A percentile compares a stretch with the other conserved stretches of the same genome.
Evolutionary conservation across 108 stramenopile genomes (phyloP).

Genomic region (Craspedostauros australis): DNA sequence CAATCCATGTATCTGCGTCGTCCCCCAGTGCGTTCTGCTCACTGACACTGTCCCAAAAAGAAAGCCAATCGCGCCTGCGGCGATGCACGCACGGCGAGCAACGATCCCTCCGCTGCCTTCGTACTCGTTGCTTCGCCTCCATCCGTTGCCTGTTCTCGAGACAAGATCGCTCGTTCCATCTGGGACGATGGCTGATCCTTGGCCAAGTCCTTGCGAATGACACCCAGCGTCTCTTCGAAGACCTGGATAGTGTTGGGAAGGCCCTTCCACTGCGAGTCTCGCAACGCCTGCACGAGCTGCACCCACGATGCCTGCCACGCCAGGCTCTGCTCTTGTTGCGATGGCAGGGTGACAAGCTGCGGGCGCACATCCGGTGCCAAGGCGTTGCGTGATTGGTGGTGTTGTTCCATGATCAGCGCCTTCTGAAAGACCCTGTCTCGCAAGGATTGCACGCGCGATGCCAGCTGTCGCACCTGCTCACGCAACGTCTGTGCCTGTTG

Average conservation of each 20-base stretch:
- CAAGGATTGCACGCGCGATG: conserved; percentile 4
- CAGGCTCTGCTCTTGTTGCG: background rate
- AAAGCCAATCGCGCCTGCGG: background rate
- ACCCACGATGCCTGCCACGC: background rate
- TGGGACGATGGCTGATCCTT: conserved; percentile 21
- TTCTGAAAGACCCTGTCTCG: conserved; percentile 16
- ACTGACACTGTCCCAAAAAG: background rate
- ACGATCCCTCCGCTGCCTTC: background rate
- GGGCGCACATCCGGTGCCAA: no score
- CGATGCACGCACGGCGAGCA: background rate
- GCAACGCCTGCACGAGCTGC: background rate
- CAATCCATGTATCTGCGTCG: no score
- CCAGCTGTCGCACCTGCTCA: conserved; percentile 3
- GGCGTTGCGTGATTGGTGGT: background rate
- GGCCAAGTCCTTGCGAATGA: conserved; percentile 8
- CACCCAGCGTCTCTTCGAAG: conserved; percentile 21
- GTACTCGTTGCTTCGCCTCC: background rate
- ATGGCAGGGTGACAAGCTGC: background rate
- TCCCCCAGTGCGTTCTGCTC: no score
- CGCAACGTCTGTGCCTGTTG: conserved; percentile 15
- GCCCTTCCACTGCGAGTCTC: conserved; percentile 15
- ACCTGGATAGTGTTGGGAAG: conserved; percentile 16
- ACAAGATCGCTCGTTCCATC: conserved; percentile 23
- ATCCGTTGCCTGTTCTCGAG: conserved; percentile 1
- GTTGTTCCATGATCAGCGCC: background rate